Evolutionary conservation across 2,329 filamentous ascomycete genomes (phyloP), one percentile per base, ranked within the genome.

Genomic region (Arachnopeziza araneosa): DNA sequence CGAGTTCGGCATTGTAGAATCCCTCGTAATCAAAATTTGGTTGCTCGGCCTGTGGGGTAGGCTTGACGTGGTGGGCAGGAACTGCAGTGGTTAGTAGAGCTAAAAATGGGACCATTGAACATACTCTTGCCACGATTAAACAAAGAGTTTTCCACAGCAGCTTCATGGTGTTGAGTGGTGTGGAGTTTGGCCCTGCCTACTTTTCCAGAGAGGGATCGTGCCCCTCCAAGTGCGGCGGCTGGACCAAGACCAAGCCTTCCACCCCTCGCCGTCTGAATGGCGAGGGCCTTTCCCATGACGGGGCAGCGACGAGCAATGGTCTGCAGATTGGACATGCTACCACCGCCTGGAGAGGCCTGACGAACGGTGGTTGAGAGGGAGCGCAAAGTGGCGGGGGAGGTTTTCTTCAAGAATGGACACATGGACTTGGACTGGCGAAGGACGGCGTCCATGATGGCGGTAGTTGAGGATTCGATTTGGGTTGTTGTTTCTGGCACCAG

Each of bases 231-330:
- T 62, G 78, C 75, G 56, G 77, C 76, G 59, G 75, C 71, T 58
- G 70, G 74, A 63, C 73, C 68, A 64, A 77, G 68, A 58, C 75
- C 71, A 58, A 75, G 66, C 60, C 75, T 76, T 56, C 79, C 76
- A 55, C 79, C 74, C 72, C 82, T 81, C 64, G 84, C 81, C 52
- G 83, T 83, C 81, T 97, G 93, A 49, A 97, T 88, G 63, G 91
- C 90, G 75, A 99, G 85, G 50, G 95, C 95, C 83, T 97, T 96
- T 76, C 93, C 93, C 95, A 99, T 99, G 76, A 99, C 89, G 61
- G 95, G 95, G 83, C 95, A 99, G 75, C 93, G 91, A 73, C 92
- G 88, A 71, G 91, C 95, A 72, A 96, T 86, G 68, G 95, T 86
- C 80, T 98, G 95, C 71, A 99, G 83, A 79, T 96, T 98, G 72